phyloP scores from a whole-genome alignment of 2,329 filamentous ascomycete species.

The Fonsecaea multimorphosa region DNA sequence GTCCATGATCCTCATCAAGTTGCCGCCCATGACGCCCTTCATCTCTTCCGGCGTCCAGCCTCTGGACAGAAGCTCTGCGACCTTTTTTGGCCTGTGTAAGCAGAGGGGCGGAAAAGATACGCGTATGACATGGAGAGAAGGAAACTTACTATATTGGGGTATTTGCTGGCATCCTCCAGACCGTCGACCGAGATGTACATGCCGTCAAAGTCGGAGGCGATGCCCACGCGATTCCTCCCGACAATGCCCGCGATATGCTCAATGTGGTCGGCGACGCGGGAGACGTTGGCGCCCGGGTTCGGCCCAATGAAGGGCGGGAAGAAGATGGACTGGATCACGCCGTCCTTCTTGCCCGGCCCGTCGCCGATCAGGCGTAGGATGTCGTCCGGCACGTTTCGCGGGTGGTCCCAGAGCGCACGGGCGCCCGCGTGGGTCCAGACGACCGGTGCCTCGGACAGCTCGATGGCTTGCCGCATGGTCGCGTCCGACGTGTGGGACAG shows the following conservation, averaged over 20 bases:
- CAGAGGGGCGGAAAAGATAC: background rate
- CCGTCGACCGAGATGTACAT: conserved; percentile 66
- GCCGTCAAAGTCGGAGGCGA: conserved; percentile 47
- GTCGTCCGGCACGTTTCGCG: conserved; percentile 52
- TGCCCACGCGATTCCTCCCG: conserved; percentile 46
- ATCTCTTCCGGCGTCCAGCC: conserved; percentile 76
- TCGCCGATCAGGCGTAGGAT: conserved; percentile 45
- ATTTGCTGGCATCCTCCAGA: conserved; percentile 83
- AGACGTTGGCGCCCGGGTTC: conserved; percentile 18
- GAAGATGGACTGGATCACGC: conserved; percentile 50
- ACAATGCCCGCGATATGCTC: conserved; percentile 43
- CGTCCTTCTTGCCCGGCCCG: conserved; percentile 42
- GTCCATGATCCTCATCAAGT: conserved; percentile 81
- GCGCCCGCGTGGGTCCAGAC: conserved; percentile 43
- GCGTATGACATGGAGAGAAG: no score
- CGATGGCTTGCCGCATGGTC: conserved; percentile 40
- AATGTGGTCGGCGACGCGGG: conserved; percentile 49
- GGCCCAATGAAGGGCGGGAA: conserved; percentile 41
- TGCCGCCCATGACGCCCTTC: conserved; percentile 75
- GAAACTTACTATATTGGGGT: conserved; percentile 64
- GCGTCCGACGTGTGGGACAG: conserved; percentile 40
- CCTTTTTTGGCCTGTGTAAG: conserved; percentile 38
- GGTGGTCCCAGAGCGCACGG: conserved; percentile 43
- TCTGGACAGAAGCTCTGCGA: conserved; percentile 73
- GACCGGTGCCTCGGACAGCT: conserved; percentile 39